Evolutionary conservation across 352 stramenopile species (phyloP), one percentile per base, ranked within the genome.

Genomic region (Blastocystis sp.): DNA sequence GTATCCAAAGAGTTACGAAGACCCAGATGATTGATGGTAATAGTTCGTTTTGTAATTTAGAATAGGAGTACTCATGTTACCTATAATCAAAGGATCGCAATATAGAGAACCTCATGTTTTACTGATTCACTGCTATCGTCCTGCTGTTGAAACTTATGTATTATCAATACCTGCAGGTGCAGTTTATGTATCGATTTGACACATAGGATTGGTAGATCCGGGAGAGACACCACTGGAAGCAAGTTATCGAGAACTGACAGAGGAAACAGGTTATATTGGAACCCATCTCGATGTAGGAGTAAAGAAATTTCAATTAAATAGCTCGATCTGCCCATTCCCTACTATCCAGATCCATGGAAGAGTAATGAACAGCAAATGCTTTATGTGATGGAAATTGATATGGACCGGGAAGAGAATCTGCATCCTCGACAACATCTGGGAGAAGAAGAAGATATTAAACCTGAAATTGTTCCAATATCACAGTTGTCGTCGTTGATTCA

Each of bases 41-140:
- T 30, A 17, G n/a, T 68, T 33, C 13, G 17, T 84, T 37, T 11
- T 44, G 6, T 69, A 27, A 54, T 24, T 68, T 35, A 66, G 3
- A 4, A 54, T 84, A 84, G 73, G 73, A 40, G 27, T 44, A 17
- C 19, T 84, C 27, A 66, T 84, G 9, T 17, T 84, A 27, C 73
- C 73, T n/a, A 84, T 84, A 2, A 2, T 84, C 4, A 84, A 60
- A 48, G 73, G 73, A 35, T 84, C 73, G 19, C 4, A 19, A 22
- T 84, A 84, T n/a, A 66, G 3, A 7, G 73, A 84, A 17, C 73
- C 73, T 9, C 73, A 84, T 64, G 48, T 84, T n/a, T 44, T 84
- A 27, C 27, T 84, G 13, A 68, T 84, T 17, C 48, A 42, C 24
- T 35, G 35, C 15, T 84, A 66, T 27, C 42, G 73, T 53, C n/a